phyloP scores from a whole-genome alignment of 768 basidiomycete species.

The Naganishia kalamii region DNA sequence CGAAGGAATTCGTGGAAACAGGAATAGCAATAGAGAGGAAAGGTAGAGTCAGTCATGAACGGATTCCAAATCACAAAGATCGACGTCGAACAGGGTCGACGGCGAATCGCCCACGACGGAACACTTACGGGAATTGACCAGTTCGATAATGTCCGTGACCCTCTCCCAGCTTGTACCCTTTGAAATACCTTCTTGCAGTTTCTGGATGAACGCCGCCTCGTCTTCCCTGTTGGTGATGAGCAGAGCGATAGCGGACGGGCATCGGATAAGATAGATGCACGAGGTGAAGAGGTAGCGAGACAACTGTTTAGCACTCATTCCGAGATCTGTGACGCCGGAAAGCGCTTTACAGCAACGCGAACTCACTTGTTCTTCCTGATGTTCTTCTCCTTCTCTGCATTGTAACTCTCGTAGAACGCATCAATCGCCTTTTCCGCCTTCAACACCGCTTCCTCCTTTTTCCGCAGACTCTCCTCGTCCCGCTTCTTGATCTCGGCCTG shows the following conservation, averaged over 20 bases:
- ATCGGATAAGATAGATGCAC: background rate
- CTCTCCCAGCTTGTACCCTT: constrained; percentile 94
- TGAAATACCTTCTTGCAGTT: constrained; percentile 68
- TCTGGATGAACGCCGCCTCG: constrained; percentile 70
- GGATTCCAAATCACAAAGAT: too few species aligned
- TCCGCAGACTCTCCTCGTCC: constrained; percentile 69
- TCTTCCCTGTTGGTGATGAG: constrained; percentile 58
- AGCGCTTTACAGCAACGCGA: background rate
- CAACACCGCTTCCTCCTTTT: constrained; percentile 72
- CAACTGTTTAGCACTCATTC: background rate
- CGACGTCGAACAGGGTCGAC: too few species aligned
- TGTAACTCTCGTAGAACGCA: constrained; percentile 51
- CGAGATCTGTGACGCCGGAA: background rate
- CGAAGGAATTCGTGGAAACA: background rate
- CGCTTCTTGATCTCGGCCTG: constrained; percentile 72
- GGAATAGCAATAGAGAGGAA: background rate
- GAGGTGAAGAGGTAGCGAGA: background rate
- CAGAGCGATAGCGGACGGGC: too few species aligned
- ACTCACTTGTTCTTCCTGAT: constrained; percentile 94
- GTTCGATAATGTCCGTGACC: constrained; percentile 73
- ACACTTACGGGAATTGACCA: constrained; percentile 72
- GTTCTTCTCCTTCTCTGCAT: constrained; percentile 76
- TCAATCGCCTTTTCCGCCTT: constrained; percentile 56
- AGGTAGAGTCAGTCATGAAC: too few species aligned
- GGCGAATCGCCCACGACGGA: too few species aligned